Evolutionary conservation across 495 filamentous ascomycete species (phyloP), one percentile per base, ranked within the genome.

Genomic region (Penicillium subrubescens): DNA sequence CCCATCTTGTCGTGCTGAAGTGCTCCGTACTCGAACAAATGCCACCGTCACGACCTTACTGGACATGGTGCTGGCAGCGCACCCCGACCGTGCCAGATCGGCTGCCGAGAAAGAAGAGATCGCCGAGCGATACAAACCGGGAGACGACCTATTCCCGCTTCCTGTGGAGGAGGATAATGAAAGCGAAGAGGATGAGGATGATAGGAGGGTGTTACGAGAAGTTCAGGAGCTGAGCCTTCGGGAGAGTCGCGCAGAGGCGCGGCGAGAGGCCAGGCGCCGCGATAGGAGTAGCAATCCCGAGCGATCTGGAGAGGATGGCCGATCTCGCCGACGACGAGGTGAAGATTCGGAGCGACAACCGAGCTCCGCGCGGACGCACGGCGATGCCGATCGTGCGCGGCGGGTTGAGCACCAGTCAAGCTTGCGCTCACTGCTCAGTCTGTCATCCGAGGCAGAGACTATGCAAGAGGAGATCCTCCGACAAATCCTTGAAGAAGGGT

Each of bases 391-490:
- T 12, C 69, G 64, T 52, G 62, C 67, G 39, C 67, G 90, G 61
- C 88, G 86, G 43, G 80, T 97, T 54, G 91, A 92, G 72, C 93
- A 97, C 66, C 93, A 97, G 77, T 87, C 89, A 0, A 95, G 92
- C 63, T 80, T 97, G 67, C 82, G 93, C 60, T 94, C 89, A n/a
- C 70, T 97, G 65, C 82, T 97, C 60, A 92, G 89, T 65, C 78
- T 87, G 14, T 90, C 89, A 0, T 67, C 69, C 0, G 90, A 93
- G 65, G 73, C 90, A n/a, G 90, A 90, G 69, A 92, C 93, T 60
- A 83, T 95, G 71, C 89, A 96, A 73, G 92, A 94, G 69, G 93
- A 95, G 72, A 96, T 97, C 63, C 79, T 94, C 65, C 83, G 90
- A 43, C 91, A 95, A 75, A 97, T 97, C 55, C 85, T 93, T 64